A percentile compares a stretch with the other conserved stretches of the same genome.
These are phyloP conservation scores for Termitomyces sp. DNA, from an alignment of 768 basidiomycete genomes.

Conservation along the genomic window DNA sequence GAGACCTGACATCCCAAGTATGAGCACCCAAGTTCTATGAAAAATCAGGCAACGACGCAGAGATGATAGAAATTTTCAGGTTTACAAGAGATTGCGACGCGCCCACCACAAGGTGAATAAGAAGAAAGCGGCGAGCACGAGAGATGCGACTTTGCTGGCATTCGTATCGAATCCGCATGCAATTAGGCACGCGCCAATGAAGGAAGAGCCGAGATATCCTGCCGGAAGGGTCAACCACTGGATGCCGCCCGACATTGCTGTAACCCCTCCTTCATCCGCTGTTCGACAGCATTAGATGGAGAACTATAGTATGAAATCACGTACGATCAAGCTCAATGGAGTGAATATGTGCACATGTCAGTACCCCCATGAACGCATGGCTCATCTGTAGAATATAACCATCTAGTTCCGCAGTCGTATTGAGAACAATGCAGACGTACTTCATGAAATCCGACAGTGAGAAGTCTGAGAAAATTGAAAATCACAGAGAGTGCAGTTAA, in stretches of 20 bases:
- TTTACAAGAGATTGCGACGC: slow-evolving; percentile 65
- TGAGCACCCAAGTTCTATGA: slow-evolving; percentile 69
- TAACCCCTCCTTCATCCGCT: slow-evolving; percentile 88
- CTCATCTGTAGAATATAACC: slow-evolving; percentile 53
- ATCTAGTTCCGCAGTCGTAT: background rate
- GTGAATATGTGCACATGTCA: slow-evolving; percentile 83
- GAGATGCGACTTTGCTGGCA: slow-evolving; percentile 78
- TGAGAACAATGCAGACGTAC: slow-evolving; percentile 28
- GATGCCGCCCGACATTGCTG: slow-evolving; percentile 83
- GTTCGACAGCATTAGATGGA: slow-evolving; percentile 2
- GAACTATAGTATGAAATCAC: slow-evolving; percentile 18
- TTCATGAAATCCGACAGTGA: slow-evolving; percentile 89
- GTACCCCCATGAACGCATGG: slow-evolving; percentile 73
- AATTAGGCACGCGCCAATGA: slow-evolving; percentile 85
- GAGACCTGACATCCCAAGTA: slow-evolving; percentile 73
- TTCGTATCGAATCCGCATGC: slow-evolving; percentile 86
- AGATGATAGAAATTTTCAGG: background rate
- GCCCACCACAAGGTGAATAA: slow-evolving; percentile 89
- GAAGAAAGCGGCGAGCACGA: slow-evolving; percentile 83
- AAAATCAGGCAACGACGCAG: background rate
- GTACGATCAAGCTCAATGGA: slow-evolving; percentile 84
- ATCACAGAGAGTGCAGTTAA: background rate
- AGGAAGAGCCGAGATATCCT: slow-evolving; percentile 78
- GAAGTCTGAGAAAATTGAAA: slow-evolving; percentile 38
- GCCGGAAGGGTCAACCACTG: slow-evolving; percentile 73